Conservation (phyloP, 2,329 filamentous ascomycete genomes). For the Penicillium oxalicum region DNA sequence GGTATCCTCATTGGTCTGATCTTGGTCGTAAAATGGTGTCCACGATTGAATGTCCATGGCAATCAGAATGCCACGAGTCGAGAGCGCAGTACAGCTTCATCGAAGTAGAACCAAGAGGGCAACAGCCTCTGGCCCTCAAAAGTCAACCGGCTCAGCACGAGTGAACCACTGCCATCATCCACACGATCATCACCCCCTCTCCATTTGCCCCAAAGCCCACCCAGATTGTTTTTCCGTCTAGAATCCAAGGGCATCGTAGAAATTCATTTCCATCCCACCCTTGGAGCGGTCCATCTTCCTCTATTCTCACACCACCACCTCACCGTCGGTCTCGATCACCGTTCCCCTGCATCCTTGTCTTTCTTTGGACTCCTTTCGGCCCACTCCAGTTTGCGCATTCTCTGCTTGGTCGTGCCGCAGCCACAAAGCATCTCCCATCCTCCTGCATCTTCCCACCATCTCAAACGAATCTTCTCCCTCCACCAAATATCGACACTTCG, state of each 20-base stretch:
- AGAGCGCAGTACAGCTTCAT: too few relatives aligned
- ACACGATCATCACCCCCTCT: neutral
- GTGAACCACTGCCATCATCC: too few relatives aligned
- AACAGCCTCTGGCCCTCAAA: too few relatives aligned
- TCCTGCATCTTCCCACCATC: conserved; percentile 22
- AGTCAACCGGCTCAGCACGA: too few relatives aligned
- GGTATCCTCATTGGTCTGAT: too few relatives aligned
- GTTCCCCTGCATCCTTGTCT: conserved; percentile 21
- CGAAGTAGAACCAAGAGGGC: neutral
- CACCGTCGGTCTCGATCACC: conserved; percentile 7
- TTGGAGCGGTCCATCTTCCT: neutral
- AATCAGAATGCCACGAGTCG: too few relatives aligned
- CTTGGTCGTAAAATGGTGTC: too few relatives aligned
- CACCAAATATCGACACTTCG: conserved; percentile 14
- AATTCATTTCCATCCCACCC: neutral
- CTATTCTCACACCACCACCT: conserved; percentile 2
- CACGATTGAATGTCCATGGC: too few relatives aligned
- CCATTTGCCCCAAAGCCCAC: neutral
- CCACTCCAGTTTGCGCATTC: conserved; percentile 18
- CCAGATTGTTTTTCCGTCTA: too few relatives aligned
- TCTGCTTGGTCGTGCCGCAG: conserved; percentile 22
- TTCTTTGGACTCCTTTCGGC: neutral
- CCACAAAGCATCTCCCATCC: conserved; percentile 17
- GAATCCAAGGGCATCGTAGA: too few relatives aligned
- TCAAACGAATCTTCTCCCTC: conserved; percentile 20